A percentile compares a stretch with the other conserved stretches of the same genome.
Conservation (phyloP, 805 yeast species). For the Metschnikowia amazonensis region DNA sequence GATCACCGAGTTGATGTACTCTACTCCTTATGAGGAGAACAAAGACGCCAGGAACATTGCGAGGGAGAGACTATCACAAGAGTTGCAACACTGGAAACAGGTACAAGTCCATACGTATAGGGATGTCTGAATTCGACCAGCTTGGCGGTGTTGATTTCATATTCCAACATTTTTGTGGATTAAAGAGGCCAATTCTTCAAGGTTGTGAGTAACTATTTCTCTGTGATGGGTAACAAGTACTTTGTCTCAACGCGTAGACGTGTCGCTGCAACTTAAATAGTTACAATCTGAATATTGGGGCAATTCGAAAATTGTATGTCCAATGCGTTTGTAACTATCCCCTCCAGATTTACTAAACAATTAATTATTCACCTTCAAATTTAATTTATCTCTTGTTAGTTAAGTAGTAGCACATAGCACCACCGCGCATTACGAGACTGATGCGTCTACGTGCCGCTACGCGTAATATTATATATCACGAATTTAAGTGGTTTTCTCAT, state of each 20-base stretch:
- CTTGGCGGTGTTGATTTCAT: too few species aligned
- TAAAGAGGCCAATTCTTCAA: too few species aligned
- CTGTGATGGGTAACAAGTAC: too few species aligned
- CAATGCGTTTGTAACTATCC: too few species aligned
- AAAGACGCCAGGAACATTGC: not conserved
- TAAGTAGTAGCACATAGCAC: too few species aligned
- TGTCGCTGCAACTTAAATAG: not conserved
- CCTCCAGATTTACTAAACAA: too few species aligned
- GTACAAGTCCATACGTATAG: not conserved
- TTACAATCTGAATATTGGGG: too few species aligned
- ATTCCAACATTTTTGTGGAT: too few species aligned
- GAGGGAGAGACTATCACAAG: not conserved
- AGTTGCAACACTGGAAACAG: conserved; percentile 3
- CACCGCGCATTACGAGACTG: not conserved
- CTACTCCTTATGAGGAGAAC: not conserved
- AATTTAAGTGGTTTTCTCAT: conserved; percentile 1
- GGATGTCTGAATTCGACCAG: too few species aligned
- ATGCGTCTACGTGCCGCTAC: conserved; percentile 1
- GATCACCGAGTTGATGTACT: not conserved
- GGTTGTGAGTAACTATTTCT: not conserved
- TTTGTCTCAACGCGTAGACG: not conserved
- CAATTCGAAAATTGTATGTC: too few species aligned
- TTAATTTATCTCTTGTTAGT: too few species aligned
- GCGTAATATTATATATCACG: conserved; percentile 1
- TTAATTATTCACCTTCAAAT: too few species aligned